Evolutionary conservation across 768 basidiomycete species (phyloP).

Genomic region (Suillus weaverae): DNA sequence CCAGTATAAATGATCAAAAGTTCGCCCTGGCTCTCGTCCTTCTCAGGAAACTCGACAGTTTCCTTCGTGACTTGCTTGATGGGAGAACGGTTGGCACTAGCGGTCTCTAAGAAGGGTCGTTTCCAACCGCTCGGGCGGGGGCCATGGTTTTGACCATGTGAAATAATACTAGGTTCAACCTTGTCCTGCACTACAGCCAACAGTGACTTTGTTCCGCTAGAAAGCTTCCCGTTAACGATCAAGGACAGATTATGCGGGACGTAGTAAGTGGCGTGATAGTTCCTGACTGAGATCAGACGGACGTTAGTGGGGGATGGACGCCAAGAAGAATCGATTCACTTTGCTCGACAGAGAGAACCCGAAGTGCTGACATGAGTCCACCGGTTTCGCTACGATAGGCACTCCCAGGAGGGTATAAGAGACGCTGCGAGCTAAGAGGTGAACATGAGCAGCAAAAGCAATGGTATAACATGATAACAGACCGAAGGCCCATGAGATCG

Average conservation of each 20-base stretch:
- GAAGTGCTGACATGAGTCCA: slow-evolving; percentile 89
- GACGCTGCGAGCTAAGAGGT: slow-evolving; percentile 63
- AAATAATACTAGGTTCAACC: slow-evolving; percentile 80
- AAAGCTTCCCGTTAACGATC: slow-evolving; percentile 85
- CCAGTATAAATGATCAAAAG: slow-evolving; percentile 76
- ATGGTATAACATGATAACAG: slow-evolving; percentile 24
- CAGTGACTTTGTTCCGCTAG: slow-evolving; percentile 71
- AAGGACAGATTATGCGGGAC: slow-evolving; percentile 92
- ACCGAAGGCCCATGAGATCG: slow-evolving; percentile 89
- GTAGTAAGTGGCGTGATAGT: slow-evolving; percentile 88
- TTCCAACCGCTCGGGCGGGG: slow-evolving; percentile 81
- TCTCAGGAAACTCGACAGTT: slow-evolving; percentile 90
- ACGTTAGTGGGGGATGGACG: slow-evolving; percentile 17
- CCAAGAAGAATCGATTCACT: slow-evolving; percentile 48
- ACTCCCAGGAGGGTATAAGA: slow-evolving; percentile 78
- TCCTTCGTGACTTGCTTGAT: slow-evolving; percentile 57
- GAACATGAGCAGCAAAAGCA: slow-evolving; percentile 8
- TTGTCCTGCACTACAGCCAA: slow-evolving; percentile 79
- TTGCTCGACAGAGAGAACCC: slow-evolving; percentile 83
- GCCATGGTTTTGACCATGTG: slow-evolving; percentile 72
- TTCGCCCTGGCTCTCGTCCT: slow-evolving; percentile 95
- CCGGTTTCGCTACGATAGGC: slow-evolving; percentile 97
- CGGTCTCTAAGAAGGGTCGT: slow-evolving; percentile 89
- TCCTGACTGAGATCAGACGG: slow-evolving; percentile 57
- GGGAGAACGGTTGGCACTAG: slow-evolving; percentile 60